phyloP scores from a whole-genome alignment of 306 rosid species.

The Ziziphus jujuba region DNA sequence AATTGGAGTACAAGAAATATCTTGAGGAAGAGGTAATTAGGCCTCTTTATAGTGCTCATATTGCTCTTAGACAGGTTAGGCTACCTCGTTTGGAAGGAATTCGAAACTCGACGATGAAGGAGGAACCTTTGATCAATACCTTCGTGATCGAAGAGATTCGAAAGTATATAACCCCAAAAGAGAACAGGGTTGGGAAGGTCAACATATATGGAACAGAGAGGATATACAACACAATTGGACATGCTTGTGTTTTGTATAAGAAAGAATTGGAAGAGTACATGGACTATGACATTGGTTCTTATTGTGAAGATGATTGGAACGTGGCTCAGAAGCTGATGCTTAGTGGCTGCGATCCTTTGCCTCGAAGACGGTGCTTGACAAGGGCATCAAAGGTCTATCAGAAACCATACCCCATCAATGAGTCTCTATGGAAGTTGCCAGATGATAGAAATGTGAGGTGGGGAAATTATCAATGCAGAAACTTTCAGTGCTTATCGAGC shows the following conservation, averaged over 20 bases:
- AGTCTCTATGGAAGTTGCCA: slow-evolving; percentile 77
- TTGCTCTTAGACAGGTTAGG: slow-evolving; percentile 65
- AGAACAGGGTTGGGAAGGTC: slow-evolving; percentile 57
- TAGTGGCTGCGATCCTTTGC: slow-evolving; percentile 90
- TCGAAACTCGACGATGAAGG: slow-evolving; percentile 48
- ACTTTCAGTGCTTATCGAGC: slow-evolving; percentile 69
- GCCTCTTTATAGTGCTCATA: slow-evolving; percentile 74
- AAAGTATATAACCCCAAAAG: slow-evolving; percentile 87
- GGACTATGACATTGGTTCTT: slow-evolving; percentile 91
- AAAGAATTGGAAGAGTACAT: slow-evolving; percentile 74
- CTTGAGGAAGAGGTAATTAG: slow-evolving; percentile 67
- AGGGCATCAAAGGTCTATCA: slow-evolving; percentile 79
- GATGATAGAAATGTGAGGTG: slow-evolving; percentile 83
- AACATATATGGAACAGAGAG: slow-evolving; percentile 59
- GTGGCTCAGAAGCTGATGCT: slow-evolving; percentile 86
- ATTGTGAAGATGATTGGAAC: slow-evolving; percentile 93
- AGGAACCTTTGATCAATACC: slow-evolving; percentile 73
- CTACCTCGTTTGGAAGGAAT: slow-evolving; percentile 54
- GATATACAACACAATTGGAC: slow-evolving; percentile 82
- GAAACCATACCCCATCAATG: slow-evolving; percentile 71
- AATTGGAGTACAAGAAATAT: slow-evolving; percentile 48
- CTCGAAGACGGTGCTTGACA: slow-evolving; percentile 77
- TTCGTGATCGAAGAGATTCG: slow-evolving; percentile 80
- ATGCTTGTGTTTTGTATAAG: slow-evolving; percentile 73
- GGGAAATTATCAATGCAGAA: slow-evolving; percentile 81